phyloP scores from a whole-genome alignment of 352 stramenopile species.

The Phytopythium boreale region DNA sequence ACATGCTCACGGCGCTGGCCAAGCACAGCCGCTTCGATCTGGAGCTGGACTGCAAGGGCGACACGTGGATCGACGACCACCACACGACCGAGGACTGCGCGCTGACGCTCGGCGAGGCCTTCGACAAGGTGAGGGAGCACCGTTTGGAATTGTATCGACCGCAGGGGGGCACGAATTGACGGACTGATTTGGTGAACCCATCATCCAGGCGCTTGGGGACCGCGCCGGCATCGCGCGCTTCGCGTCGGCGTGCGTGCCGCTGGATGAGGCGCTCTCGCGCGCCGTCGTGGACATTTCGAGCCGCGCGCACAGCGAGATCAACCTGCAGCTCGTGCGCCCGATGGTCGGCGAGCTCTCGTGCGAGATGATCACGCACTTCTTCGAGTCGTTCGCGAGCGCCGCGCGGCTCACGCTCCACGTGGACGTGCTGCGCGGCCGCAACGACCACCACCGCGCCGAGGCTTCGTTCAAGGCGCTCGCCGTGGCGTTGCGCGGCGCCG shows the following conservation, averaged over 20 bases:
- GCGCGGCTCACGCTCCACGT: conserved; percentile 92
- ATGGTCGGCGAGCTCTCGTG: conserved; percentile 87
- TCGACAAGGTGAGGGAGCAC: conserved; percentile 55
- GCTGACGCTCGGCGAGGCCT: conserved; percentile 91
- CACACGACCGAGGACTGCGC: conserved; percentile 95
- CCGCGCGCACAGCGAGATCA: conserved; percentile 88
- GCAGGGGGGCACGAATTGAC: not conserved
- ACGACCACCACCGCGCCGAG: conserved; percentile 92
- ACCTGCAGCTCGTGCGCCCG: conserved; percentile 83
- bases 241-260: conserved; percentile 81
- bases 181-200: not conserved
- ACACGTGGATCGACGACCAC: conserved; percentile 97
- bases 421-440: conserved; percentile 87
- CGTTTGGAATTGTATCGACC: not conserved
- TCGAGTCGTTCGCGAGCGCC: conserved; percentile 93
- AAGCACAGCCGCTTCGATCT: conserved; percentile 92
- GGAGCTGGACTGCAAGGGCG: conserved; percentile 87
- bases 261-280: conserved; percentile 89
- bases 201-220: conserved; percentile 77
- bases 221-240: conserved; percentile 88
- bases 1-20: conserved; percentile 87
- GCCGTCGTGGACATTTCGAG: conserved; percentile 95
- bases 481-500: conserved; percentile 78
- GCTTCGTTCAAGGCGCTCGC: conserved; percentile 91
- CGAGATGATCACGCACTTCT: conserved; percentile 96